phyloP scores from a whole-genome alignment of 73 alveolate genomes.

The Tetrahymena malaccensis region DNA sequence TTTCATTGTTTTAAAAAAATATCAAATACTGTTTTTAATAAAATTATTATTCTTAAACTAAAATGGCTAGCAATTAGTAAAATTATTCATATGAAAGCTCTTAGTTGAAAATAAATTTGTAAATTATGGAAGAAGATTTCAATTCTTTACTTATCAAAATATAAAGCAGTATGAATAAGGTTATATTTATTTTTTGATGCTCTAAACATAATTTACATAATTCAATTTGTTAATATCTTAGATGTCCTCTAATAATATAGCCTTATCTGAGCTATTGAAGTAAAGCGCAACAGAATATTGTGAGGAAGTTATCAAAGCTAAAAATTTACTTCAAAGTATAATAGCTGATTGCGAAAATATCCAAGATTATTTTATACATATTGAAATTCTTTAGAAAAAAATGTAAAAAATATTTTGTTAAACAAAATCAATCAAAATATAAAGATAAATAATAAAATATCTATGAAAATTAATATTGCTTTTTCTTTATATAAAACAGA shows the following conservation, averaged over 20 bases:
- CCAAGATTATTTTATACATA: neutral
- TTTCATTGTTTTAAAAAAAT: neutral
- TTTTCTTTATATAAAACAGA: neutral
- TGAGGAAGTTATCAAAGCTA: neutral
- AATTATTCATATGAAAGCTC: neutral
- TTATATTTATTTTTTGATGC: neutral
- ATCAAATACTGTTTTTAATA: neutral
- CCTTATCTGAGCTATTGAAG: neutral
- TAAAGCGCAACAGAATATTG: neutral
- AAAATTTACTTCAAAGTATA: neutral
- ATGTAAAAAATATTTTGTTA: neutral
- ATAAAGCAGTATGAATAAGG: neutral
- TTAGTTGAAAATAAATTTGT: neutral
- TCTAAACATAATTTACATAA: neutral
- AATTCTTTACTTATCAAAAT: neutral
- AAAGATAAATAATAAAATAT: neutral
- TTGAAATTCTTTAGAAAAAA: neutral
- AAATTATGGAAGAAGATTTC: neutral
- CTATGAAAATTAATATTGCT: neutral
- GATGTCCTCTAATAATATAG: neutral
- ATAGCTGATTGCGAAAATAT: neutral
- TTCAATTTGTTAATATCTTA: neutral
- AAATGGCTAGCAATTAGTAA: neutral
- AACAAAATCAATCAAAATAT: neutral
- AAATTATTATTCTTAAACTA: neutral